Evolutionary conservation across 2,329 filamentous ascomycete genomes (phyloP).

Genomic region (Emydomyces testavorans): DNA sequence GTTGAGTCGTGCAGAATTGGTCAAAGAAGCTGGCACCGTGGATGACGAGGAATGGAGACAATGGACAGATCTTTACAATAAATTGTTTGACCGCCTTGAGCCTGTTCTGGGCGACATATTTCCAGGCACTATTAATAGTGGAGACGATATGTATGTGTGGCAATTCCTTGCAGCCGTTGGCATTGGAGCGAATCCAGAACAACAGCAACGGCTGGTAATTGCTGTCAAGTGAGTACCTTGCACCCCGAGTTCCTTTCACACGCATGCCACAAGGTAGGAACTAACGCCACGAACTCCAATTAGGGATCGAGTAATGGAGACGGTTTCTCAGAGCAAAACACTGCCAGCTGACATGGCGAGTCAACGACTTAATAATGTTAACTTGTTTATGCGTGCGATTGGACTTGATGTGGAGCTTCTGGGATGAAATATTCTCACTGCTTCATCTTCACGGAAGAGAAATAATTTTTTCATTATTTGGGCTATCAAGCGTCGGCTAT

Average conservation of each 20-base stretch:
- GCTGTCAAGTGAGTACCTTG: conserved; percentile 60
- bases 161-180: conserved; percentile 93
- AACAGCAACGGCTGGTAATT: conserved; percentile 87
- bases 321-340: conserved; percentile 76
- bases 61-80: conserved; percentile 74
- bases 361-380: conserved; percentile 79
- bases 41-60: conserved; percentile 65
- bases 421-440: conserved; percentile 33
- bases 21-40: conserved; percentile 67
- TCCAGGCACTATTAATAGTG: conserved; percentile 77
- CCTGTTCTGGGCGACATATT: conserved; percentile 76
- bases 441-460: background rate
- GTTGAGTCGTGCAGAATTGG: conserved; percentile 80
- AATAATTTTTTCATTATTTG: background rate
- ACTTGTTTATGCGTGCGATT: conserved; percentile 96
- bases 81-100: conserved; percentile 77
- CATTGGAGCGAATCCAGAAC: conserved; percentile 82
- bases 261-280: background rate
- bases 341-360: conserved; percentile 75
- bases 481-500: too few species aligned
- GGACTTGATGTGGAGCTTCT: conserved; percentile 86
- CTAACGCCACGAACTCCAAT: background rate
- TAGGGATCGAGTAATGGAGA: conserved; percentile 87
- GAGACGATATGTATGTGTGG: conserved; percentile 95
- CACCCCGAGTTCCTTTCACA: background rate